Conservation (phyloP, 805 yeast genomes). For the Phaffomyces opuntiae region DNA sequence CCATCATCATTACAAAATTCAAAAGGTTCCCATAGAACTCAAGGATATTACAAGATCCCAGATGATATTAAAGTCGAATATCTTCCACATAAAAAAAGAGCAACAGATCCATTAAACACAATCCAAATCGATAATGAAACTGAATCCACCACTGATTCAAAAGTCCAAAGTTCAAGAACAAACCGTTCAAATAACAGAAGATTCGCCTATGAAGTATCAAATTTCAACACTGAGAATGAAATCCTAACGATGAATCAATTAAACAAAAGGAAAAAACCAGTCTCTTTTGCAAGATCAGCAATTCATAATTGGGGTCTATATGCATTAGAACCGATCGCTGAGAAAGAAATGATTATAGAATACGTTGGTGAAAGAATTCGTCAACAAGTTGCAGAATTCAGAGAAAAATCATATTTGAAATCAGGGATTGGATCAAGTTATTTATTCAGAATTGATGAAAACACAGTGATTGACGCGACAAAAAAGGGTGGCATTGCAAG, state of each 20-base stretch:
- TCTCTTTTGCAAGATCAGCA: slow-evolving; percentile 93
- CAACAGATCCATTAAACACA: slow-evolving; percentile 64
- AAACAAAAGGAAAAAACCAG: slow-evolving; percentile 86
- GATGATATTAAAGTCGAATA: slow-evolving; percentile 70
- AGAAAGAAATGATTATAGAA: slow-evolving; percentile 95
- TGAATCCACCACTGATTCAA: slow-evolving; percentile 25
- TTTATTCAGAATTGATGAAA: slow-evolving; percentile 86
- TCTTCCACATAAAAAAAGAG: slow-evolving; percentile 72
- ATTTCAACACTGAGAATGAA: slow-evolving; percentile 78
- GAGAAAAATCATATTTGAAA: slow-evolving; percentile 78
- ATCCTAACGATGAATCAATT: slow-evolving; percentile 77
- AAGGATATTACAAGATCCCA: slow-evolving; percentile 66
- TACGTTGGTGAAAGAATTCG: slow-evolving; percentile 94
- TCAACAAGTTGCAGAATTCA: slow-evolving; percentile 87
- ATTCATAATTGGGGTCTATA: slow-evolving; percentile 98
- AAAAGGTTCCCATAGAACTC: slow-evolving; percentile 61
- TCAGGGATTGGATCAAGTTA: slow-evolving; percentile 96
- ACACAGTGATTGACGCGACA: slow-evolving; percentile 94
- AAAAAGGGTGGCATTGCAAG: slow-evolving; percentile 96
- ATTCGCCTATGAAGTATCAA: slow-evolving; percentile 82
- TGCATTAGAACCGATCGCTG: slow-evolving; percentile 93
- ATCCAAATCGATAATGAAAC: slow-evolving; percentile 57
- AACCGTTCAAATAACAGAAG: slow-evolving; percentile 84
- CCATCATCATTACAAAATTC: slow-evolving; percentile 28
- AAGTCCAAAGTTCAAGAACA: slow-evolving; percentile 67